Evolutionary conservation across 148 eudicot species (phyloP), one percentile per base, ranked within the genome.

Genomic region (Hydrangea macrophylla): DNA sequence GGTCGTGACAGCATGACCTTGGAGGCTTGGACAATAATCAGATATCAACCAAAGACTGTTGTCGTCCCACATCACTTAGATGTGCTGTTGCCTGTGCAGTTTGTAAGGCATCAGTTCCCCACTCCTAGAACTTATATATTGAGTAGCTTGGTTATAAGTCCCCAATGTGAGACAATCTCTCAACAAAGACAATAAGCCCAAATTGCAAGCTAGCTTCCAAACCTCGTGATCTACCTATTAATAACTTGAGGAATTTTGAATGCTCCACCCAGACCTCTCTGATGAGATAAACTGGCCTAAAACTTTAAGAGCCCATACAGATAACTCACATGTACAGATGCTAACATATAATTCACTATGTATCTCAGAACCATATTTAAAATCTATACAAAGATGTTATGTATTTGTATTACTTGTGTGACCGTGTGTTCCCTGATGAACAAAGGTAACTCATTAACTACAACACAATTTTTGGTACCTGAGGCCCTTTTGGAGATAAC

Each of bases 401-500:
- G n/a, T n/a, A n/a, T n/a, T n/a, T n/a, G n/a, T n/a, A n/a, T n/a
- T n/a, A n/a, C n/a, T n/a, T n/a, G n/a, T n/a, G n/a, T n/a, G n/a
- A 62, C 53, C 42, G 58, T 65, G 50, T 64, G 6, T 42, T 22
- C 22, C 44, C 30, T 31, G 2, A 1, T 31, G 1, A 39, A 22
- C 0, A 9, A 20, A 55, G 20, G 25, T 53, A 25, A 23, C 27
- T 35, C 27, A 50, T 18, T 20, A 40, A 5, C n/a, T 37, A 37
- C 36, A 55, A 68, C 35, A 5, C 2, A 25, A 48, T 59, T 27
- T 25, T 7, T 48, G 44, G 30, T 79, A 92, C 99, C 99, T 85
- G 89, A 55, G 62, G 75, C 72, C 60, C 27, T 72, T 77, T 80
- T 75, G 60, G 78, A 74, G 30, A 85, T 61, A 45, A 78, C 76